Evolutionary conservation across 148 eudicot species (phyloP).

Genomic region (Camellia sinensis): DNA sequence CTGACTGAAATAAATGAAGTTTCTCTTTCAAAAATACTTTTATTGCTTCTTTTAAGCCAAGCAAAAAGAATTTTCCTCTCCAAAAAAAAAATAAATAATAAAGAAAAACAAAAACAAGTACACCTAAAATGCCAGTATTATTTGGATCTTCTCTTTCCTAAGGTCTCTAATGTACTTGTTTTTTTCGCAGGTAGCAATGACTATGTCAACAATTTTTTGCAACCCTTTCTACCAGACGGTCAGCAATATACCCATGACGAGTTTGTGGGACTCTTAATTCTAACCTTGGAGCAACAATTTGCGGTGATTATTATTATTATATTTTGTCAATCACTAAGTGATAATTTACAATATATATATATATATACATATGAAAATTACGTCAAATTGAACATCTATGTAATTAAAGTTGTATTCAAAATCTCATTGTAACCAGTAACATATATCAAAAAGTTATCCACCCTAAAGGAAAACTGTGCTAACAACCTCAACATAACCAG

Average conservation of each 20-base stretch:
- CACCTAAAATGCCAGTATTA: neutral
- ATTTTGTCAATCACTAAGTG: too few species aligned
- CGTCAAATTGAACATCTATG: too few species aligned
- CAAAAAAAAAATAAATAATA: neutral
- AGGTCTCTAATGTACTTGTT: neutral
- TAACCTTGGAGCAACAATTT: constrained; percentile 62
- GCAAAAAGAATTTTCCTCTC: neutral
- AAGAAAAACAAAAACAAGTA: neutral
- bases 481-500: too few species aligned
- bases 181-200: constrained; percentile 75
- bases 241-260: constrained; percentile 74
- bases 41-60: neutral
- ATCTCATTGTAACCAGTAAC: too few species aligned
- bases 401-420: too few species aligned
- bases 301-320: constrained; percentile 33
- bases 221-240: constrained; percentile 74
- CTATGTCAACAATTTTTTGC: constrained; percentile 85
- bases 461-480: too few species aligned
- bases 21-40: neutral
- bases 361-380: too few species aligned
- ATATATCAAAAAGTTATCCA: too few species aligned
- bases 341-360: too few species aligned
- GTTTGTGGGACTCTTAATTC: constrained; percentile 50
- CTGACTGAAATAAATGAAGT: neutral
- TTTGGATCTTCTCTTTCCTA: neutral